Conservation (phyloP, 1,284 basidiomycete genomes). For the Ustilago esculenta region DNA sequence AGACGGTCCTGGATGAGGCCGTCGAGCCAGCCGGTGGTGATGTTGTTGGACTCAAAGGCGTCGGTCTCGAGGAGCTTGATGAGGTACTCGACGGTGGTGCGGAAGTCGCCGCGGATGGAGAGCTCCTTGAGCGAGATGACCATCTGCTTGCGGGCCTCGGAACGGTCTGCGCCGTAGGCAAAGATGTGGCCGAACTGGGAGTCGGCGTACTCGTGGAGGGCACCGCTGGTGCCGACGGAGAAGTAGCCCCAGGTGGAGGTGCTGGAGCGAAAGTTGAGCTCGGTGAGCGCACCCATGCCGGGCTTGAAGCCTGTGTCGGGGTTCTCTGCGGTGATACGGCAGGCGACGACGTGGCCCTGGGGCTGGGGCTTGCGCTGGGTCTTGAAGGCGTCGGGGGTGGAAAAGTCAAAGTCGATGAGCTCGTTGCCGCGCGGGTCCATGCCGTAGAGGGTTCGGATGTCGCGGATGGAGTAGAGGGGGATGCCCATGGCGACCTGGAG, state of each 20-base stretch:
- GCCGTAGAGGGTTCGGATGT: conserved; percentile 96
- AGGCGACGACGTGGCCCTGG: conserved; percentile 98
- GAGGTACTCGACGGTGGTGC: conserved; percentile 92
- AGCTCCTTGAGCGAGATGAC: conserved; percentile 98
- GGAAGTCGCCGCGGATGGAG: conserved; percentile 97
- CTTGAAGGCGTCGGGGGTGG: conserved; percentile 78
- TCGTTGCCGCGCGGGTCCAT: conserved; percentile 58
- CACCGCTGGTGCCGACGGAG: conserved; percentile 93
- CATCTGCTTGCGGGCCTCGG: conserved; percentile 98
- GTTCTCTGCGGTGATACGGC: conserved; percentile 99
- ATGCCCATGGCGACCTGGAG: conserved; percentile 99
- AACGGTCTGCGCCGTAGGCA: conserved; percentile 95
- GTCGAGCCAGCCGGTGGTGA: conserved; percentile 99
- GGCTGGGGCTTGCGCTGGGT: conserved; percentile 94
- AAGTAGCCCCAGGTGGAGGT: conserved; percentile 92
- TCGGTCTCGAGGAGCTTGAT: conserved; percentile 97
- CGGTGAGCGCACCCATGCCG: conserved; percentile 93
- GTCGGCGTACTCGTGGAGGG: conserved; percentile 93
- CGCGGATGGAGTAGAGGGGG: conserved; percentile 91
- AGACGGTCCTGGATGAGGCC: conserved; percentile 93
- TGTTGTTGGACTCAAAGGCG: conserved; percentile 94
- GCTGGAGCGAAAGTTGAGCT: conserved; percentile 98
- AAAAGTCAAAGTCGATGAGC: conserved; percentile 86
- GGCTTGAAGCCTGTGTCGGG: conserved; percentile 99
- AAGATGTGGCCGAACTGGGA: conserved; percentile 93